Base-by-base conservation (phyloP, 306 rosid species). In the Boehmeria nivea region DNA sequence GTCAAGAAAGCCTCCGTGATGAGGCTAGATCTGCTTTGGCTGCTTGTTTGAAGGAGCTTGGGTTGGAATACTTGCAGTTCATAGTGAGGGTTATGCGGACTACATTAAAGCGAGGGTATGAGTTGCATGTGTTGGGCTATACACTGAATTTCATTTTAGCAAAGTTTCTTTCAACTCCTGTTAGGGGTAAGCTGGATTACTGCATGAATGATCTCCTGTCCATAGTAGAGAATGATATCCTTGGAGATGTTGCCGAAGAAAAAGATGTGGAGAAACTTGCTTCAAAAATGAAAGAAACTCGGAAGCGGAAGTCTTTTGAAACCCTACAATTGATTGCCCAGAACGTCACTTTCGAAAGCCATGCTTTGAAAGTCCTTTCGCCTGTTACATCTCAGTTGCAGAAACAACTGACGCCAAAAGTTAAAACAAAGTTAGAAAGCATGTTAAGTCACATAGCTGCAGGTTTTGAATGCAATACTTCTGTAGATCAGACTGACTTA, bases 251-350 rank as follows among this genome's bases (percentile, higher is more conserved):
- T 80, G 76, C 96, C 6, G 94, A 91, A 63, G 88, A 91, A 66
- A 91, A 91, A 71, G 98, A 87, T 44, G 98, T 91, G 54, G 94
- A 84, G 62, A 82, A 84, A 81, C 78, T 87, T 70, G 98, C 98
- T 71, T 68, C 94, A 6, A 91, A 91, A 77, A 91, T 87, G 96
- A 91, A 91, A 77, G 98, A 91, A 73, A 91, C 96, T 42, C 78
- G 60, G 79, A 78, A 44, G 64, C 72, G 76, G 42, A 84, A 74
- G 76, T 91, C 98, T 12, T 82, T 87, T 46, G 95, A 87, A 57
- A 87, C 94, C 51, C 78, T 87, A 72, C 67, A 76, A 77, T 44
- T 91, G 71, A 78, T 91, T 43, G 88, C 94, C 19, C 94, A 87
- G 71, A 78, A 67, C 34, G 10, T 82, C 44, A 87, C 96, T 49